These are phyloP conservation scores for Tephrocybe rancida DNA, from an alignment of 768 basidiomycete species.

Conservation along the genomic window DNA sequence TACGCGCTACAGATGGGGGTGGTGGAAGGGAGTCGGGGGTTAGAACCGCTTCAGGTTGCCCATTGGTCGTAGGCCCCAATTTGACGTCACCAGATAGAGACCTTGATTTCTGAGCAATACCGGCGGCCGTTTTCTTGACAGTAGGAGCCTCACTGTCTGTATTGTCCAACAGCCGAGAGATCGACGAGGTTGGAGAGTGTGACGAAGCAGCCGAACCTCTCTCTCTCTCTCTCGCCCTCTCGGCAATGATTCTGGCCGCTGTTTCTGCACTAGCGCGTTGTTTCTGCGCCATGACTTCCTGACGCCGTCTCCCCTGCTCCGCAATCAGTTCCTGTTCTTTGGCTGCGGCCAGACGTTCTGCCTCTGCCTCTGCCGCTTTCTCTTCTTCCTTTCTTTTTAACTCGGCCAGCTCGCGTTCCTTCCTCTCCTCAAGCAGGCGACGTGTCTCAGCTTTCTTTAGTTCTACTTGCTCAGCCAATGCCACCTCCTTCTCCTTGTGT, in stretches of 20 bases:
- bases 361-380: slow-evolving; percentile 8
- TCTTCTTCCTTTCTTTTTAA: slow-evolving; percentile 18
- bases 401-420: slow-evolving; percentile 13
- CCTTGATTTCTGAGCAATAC: slow-evolving; percentile 12
- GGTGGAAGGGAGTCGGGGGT: background rate
- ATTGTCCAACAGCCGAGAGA: slow-evolving; percentile 10
- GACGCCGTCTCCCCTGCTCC: slow-evolving; percentile 30
- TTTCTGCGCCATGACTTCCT: slow-evolving; percentile 30
- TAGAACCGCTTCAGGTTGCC: background rate
- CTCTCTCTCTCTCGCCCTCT: slow-evolving; percentile 25
- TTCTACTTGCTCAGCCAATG: slow-evolving; percentile 1
- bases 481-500: slow-evolving; percentile 6
- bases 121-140: slow-evolving; percentile 8
- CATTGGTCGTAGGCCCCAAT: slow-evolving; percentile 8
- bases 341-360: slow-evolving; percentile 5
- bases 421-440: slow-evolving; percentile 5
- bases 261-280: slow-evolving; percentile 28
- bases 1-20: background rate
- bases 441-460: slow-evolving; percentile 2
- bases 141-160: background rate
- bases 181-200: slow-evolving; percentile 6
- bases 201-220: slow-evolving; percentile 7
- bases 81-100: slow-evolving; percentile 17
- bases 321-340: slow-evolving; percentile 31
- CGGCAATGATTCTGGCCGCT: slow-evolving; percentile 26